A percentile compares a stretch with the other conserved stretches of the same genome.
Evolutionary conservation across 108 stramenopile species (phyloP).

Genomic region (Conticribra guillardii): DNA sequence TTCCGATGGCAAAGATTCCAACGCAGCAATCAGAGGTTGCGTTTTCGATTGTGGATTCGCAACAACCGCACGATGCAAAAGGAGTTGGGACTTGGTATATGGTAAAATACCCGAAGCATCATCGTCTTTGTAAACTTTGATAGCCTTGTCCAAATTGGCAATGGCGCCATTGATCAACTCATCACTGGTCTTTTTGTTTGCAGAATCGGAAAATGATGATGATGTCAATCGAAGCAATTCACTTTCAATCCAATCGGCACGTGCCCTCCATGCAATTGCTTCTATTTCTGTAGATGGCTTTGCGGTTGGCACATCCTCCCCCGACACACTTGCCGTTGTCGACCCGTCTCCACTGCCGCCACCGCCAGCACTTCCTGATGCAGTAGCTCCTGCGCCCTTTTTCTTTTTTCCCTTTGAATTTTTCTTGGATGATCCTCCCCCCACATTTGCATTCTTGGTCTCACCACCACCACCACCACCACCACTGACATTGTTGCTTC

Average conservation of each 20-base stretch:
- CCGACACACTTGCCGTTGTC: not conserved
- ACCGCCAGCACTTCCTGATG: not conserved
- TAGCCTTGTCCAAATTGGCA: constrained; percentile 20
- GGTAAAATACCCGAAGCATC: constrained; percentile 28
- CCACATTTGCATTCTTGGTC: not conserved
- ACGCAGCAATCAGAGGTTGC: constrained; percentile 30
- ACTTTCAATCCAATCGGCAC: constrained; percentile 46
- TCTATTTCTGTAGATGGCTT: constrained; percentile 36
- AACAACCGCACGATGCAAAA: constrained; percentile 30
- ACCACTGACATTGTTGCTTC: not conserved
- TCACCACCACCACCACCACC: constrained; percentile 11
- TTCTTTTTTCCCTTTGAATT: constrained; percentile 37
- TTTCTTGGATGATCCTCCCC: constrained; percentile 9
- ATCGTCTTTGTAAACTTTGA: not conserved
- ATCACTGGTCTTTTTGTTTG: constrained; percentile 4
- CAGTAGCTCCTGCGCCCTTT: not conserved
- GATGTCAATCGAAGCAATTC: constrained; percentile 22
- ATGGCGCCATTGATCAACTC: constrained; percentile 35
- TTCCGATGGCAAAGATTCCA: constrained; percentile 64
- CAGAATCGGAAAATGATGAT: constrained; percentile 10
- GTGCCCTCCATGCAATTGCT: constrained; percentile 43
- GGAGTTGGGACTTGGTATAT: constrained; percentile 37
- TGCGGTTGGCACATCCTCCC: constrained; percentile 43
- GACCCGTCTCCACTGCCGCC: not conserved
- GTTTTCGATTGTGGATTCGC: constrained; percentile 16